Evolutionary conservation across 352 stramenopile species (phyloP), one percentile per base, ranked within the genome.

Genomic region (Globisporangium parvum): DNA sequence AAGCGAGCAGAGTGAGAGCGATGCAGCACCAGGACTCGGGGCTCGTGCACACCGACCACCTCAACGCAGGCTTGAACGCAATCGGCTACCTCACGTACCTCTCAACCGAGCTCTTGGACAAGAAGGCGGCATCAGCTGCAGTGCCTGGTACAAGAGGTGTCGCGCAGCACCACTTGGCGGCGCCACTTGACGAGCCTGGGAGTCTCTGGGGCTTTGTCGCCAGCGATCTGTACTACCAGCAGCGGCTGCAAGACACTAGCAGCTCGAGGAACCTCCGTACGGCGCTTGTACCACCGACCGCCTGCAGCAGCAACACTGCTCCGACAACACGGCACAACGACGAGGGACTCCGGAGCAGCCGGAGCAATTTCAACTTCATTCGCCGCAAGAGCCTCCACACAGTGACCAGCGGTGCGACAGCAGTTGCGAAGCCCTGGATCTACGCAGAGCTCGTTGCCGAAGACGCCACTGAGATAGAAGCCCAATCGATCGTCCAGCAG

Each of bases 391-490:
- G 57, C 24, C 3, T 52, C 28, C 47, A 66, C 23, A 21, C 55
- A 18, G 14, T 17, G n/a, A 24, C 8, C 2, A 10, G 12, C 20
- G 12, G 23, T 3, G 39, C 24, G n/a, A 39, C 31, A 33, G 11
- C 46, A 3, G 31, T 39, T 14, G 3, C 21, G 18, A 62, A 24
- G 9, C 49, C 46, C 3, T 85, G 77, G 77, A 65, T 88, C 6
- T 88, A 88, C 53, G 69, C 52, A 2, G 73, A 88, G 49, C 33
- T 88, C 20, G 60, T 75, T 23, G 58, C 64, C 28, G 66, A 77
- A 17, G 59, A 74, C 26, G 46, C 65, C 15, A 18, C 23, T 2
- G 48, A 69, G 1, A 55, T 67, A 1, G 40, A 24, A 2, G 44
- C 46, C 1, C 57, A 55, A 1, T 20, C 55, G 14, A 26, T 35